Evolutionary conservation across 345 rosid genomes (phyloP).

Genomic region (Excoecaria agallocha): DNA sequence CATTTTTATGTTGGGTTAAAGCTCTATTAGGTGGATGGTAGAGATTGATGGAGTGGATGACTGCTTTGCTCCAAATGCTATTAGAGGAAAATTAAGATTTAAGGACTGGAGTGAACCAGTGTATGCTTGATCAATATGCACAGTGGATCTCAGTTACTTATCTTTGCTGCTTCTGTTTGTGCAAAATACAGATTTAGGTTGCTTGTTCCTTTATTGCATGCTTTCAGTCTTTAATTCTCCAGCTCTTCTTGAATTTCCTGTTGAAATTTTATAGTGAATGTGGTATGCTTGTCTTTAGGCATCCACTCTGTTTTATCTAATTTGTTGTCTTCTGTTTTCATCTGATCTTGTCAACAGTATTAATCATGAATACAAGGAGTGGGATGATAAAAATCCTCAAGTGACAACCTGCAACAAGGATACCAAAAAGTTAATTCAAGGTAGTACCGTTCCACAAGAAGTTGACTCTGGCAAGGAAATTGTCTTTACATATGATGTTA

Average conservation of each 20-base stretch:
- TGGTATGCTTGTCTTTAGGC: background rate
- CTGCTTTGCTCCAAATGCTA: background rate
- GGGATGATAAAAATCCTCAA: constrained; percentile 84
- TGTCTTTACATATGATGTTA: constrained; percentile 92
- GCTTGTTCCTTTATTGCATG: background rate
- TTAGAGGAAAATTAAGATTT: background rate
- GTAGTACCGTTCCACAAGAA: constrained; percentile 86
- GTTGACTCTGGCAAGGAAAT: constrained; percentile 66
- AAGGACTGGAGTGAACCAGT: background rate
- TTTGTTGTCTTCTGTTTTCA: background rate
- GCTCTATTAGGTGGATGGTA: background rate
- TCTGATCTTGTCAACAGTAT: constrained; percentile 50
- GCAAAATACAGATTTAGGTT: too few relatives aligned
- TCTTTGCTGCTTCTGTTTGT: too few relatives aligned
- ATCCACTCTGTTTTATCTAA: background rate
- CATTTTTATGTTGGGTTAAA: background rate
- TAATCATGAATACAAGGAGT: constrained; percentile 87
- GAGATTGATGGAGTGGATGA: background rate
- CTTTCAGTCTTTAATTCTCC: background rate
- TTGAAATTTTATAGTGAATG: background rate
- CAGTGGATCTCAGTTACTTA: background rate
- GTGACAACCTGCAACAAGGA: constrained; percentile 88
- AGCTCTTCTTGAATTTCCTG: background rate
- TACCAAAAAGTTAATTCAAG: constrained; percentile 78
- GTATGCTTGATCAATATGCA: background rate